A percentile compares a stretch with the other conserved stretches of the same genome.
These are phyloP conservation scores for Brassica cretica DNA, from an alignment of 345 rosid species.

Conservation along the genomic window DNA sequence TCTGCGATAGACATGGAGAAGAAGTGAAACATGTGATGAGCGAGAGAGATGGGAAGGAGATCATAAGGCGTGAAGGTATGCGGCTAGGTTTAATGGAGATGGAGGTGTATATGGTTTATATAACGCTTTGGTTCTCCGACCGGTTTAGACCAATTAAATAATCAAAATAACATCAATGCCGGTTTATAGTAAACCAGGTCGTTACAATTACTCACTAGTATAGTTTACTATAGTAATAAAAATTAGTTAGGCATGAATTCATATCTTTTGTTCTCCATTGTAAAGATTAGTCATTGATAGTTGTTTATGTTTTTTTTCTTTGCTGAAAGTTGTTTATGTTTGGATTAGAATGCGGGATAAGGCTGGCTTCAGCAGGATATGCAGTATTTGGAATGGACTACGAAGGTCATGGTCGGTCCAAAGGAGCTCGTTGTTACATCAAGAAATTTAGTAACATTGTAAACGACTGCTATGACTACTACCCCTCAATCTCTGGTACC, in stretches of 20 bases:
- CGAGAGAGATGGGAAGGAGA: no score
- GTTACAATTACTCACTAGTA: not conserved
- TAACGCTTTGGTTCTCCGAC: no score
- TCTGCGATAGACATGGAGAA: no score
- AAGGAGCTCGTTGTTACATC: conserved; percentile 91
- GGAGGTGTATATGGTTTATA: no score
- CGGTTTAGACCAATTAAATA: no score
- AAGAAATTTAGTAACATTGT: conserved; percentile 78
- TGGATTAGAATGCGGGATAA: conserved; percentile 68
- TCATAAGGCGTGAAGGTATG: no score
- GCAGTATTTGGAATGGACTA: conserved; percentile 94
- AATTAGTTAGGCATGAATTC: not conserved
- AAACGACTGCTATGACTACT: conserved; percentile 74
- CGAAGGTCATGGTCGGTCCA: conserved; percentile 91
- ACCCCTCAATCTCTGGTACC: conserved; percentile 71
- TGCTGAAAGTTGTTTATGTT: not conserved
- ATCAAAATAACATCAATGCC: no score
- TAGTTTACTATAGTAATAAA: not conserved
- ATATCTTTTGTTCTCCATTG: not conserved
- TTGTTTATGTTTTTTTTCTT: not conserved
- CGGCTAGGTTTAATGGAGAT: no score
- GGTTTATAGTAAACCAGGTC: no score
- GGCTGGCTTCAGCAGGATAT: conserved; percentile 69
- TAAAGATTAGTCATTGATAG: not conserved
- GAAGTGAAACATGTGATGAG: no score